phyloP scores from a whole-genome alignment of 2,329 filamentous ascomycete genomes.

The Venturia carpophila region DNA sequence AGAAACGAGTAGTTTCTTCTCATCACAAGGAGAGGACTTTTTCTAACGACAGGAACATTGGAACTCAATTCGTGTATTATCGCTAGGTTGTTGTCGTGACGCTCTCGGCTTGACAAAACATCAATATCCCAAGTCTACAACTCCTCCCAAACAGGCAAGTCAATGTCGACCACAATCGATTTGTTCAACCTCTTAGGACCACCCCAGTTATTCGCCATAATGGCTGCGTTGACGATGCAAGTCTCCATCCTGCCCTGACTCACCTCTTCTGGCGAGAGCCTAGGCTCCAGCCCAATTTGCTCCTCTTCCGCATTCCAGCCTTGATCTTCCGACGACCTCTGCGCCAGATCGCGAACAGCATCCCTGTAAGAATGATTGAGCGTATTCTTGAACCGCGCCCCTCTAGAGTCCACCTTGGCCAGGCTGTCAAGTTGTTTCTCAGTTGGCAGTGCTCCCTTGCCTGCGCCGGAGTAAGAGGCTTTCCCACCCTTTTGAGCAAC shows the following conservation, averaged over 20 bases:
- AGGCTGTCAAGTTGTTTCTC: background rate
- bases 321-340: constrained; percentile 19
- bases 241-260: constrained; percentile 53
- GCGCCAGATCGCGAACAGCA: constrained; percentile 9
- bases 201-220: constrained; percentile 57
- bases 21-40: too few relatives aligned
- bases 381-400: background rate
- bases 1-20: too few relatives aligned
- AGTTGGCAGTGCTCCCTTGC: background rate
- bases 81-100: too few relatives aligned
- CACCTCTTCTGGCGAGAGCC: constrained; percentile 17
- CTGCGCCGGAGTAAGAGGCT: background rate
- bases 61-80: too few relatives aligned
- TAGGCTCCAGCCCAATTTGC: constrained; percentile 19
- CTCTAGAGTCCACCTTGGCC: background rate
- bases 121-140: too few relatives aligned
- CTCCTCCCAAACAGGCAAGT: constrained; percentile 53
- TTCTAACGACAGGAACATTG: too few relatives aligned
- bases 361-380: constrained; percentile 25
- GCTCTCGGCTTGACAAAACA: too few relatives aligned
- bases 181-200: constrained; percentile 62
- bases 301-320: background rate
- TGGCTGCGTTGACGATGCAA: constrained; percentile 71
- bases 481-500: background rate
- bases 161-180: constrained; percentile 75